phyloP scores from a whole-genome alignment of 176 grass and related monocot genomes.

The Eragrostis curvula region DNA sequence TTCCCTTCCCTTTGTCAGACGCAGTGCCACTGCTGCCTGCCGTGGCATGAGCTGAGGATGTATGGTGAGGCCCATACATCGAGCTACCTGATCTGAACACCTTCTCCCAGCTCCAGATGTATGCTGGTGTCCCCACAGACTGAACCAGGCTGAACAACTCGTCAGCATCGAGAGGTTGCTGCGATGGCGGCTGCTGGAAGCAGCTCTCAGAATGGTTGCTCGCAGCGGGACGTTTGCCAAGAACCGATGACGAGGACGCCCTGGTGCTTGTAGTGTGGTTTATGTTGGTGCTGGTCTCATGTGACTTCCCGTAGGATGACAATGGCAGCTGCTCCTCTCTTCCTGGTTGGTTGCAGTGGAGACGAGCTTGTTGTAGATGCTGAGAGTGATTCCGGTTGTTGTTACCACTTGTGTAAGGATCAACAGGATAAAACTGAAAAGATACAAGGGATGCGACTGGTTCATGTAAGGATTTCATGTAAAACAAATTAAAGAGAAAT shows the following conservation, averaged over 20 bases:
- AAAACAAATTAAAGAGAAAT: not conserved
- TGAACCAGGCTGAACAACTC: conserved; percentile 10
- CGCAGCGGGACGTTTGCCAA: conserved; percentile 7
- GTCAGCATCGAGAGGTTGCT: not conserved
- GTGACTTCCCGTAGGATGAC: not conserved
- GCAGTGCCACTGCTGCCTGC: not conserved
- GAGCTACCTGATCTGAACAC: not conserved
- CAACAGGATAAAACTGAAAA: conserved; percentile 6
- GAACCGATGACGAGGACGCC: not conserved
- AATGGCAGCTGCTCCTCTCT: not conserved
- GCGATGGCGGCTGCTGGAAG: not conserved
- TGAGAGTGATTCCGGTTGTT: not conserved
- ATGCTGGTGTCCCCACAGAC: conserved; percentile 23
- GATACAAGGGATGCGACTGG: not conserved
- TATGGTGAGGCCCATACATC: not conserved
- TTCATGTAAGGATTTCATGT: not conserved
- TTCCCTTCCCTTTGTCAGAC: not conserved
- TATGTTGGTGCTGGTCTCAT: not conserved
- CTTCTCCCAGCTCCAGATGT: not conserved
- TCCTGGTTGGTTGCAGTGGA: not conserved
- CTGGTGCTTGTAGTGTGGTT: not conserved
- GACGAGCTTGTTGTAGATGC: not conserved
- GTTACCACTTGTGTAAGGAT: not conserved
- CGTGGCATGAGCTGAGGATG: not conserved
- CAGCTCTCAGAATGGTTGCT: not conserved